Evolutionary conservation across 345 rosid species (phyloP).

Genomic region (Carallia pectinifolia): DNA sequence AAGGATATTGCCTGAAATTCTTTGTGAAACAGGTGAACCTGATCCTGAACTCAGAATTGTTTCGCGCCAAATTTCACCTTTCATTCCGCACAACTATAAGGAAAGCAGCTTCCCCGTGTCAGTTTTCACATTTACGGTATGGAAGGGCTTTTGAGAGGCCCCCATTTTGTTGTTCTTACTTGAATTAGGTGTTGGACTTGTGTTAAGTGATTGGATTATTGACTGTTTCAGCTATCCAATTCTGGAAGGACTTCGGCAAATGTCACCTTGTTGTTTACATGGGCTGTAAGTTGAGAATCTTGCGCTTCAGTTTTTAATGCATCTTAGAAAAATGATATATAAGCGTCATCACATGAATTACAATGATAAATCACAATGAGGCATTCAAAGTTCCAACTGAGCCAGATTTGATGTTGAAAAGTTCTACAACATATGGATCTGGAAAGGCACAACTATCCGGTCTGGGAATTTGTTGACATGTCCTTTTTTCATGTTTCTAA

Average conservation of each 20-base stretch:
- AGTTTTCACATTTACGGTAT: slow-evolving; percentile 80
- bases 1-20: background rate
- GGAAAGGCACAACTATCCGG: too few relatives aligned
- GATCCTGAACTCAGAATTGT: slow-evolving; percentile 83
- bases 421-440: too few relatives aligned
- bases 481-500: too few relatives aligned
- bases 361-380: too few relatives aligned
- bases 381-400: too few relatives aligned
- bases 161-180: background rate
- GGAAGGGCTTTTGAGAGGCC: slow-evolving; percentile 17
- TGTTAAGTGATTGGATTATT: slow-evolving; percentile 14
- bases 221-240: slow-evolving; percentile 58
- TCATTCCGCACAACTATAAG: slow-evolving; percentile 88
- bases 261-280: slow-evolving; percentile 81
- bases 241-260: slow-evolving; percentile 66
- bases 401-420: too few relatives aligned
- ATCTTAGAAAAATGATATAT: too few relatives aligned
- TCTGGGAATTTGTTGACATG: too few relatives aligned
- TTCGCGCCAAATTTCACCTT: slow-evolving; percentile 87
- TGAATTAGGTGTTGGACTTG: slow-evolving; percentile 6
- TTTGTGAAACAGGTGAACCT: slow-evolving; percentile 70
- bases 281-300: slow-evolving; percentile 65
- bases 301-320: background rate
- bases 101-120: slow-evolving; percentile 93
- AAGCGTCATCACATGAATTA: too few relatives aligned